Percentiles rank a stretch among this genome's conserved stretches.
phyloP scores from a whole-genome alignment of 1,284 basidiomycete species.

The Neotropicomus parvogracilis region DNA sequence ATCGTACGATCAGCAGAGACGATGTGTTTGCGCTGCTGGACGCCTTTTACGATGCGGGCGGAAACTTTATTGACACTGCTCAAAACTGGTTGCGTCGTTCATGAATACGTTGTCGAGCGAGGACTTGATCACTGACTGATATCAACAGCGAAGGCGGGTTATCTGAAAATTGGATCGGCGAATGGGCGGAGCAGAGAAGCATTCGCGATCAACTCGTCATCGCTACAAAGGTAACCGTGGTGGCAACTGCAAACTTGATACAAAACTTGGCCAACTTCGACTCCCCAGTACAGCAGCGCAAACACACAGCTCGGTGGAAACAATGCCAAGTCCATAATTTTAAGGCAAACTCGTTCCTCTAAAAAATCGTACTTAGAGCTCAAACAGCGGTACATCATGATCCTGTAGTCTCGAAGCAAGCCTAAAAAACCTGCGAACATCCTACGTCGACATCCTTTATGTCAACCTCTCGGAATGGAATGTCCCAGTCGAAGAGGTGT shows the following conservation, averaged over 20 bases:
- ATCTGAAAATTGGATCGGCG: constrained; percentile 49
- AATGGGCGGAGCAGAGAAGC: constrained; percentile 50
- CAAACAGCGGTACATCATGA: too few species aligned
- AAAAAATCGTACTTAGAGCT: too few species aligned
- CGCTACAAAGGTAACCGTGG: constrained; percentile 42
- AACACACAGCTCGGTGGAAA: constrained; percentile 36
- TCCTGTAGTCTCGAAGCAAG: constrained; percentile 29
- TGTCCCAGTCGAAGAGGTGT: constrained; percentile 42
- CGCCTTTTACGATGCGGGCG: constrained; percentile 43
- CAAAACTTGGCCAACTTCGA: too few species aligned
- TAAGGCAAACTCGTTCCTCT: constrained; percentile 15
- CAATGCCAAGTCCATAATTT: constrained; percentile 31
- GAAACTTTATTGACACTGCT: background rate
- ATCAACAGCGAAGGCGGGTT: constrained; percentile 40
- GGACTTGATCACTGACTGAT: background rate
- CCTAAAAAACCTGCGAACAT: constrained; percentile 42
- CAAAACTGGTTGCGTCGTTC: background rate
- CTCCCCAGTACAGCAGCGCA: constrained; percentile 29
- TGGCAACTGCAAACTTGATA: too few species aligned
- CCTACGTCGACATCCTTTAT: constrained; percentile 42
- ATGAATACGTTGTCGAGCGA: background rate
- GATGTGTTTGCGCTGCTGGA: constrained; percentile 46
- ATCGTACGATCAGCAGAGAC: constrained; percentile 45
- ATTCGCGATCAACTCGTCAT: constrained; percentile 53
- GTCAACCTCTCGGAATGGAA: constrained; percentile 45